These are phyloP conservation scores for Aquilaria sinensis DNA, from an alignment of 345 rosid genomes.

Conservation along the genomic window DNA sequence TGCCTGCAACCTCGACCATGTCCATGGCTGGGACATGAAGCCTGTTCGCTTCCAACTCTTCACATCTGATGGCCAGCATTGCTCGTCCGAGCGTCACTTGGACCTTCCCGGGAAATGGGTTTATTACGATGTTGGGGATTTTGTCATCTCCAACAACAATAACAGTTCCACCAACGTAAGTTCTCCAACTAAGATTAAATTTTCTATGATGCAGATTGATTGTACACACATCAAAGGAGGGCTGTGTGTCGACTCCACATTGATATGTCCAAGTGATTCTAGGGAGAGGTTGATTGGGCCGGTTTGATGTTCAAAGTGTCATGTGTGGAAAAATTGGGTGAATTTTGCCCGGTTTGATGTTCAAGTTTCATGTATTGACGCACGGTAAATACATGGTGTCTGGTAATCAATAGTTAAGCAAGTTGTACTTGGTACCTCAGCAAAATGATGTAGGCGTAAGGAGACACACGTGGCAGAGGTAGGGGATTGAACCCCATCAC, in stretches of 20 bases:
- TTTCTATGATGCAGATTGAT: constrained; percentile 89
- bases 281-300: constrained; percentile 20
- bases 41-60: constrained; percentile 73
- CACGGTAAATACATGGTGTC: too few species aligned
- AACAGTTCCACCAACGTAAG: too few species aligned
- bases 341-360: too few species aligned
- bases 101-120: constrained; percentile 60
- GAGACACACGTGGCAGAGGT: too few species aligned
- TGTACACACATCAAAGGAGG: constrained; percentile 98
- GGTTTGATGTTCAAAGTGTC: too few species aligned
- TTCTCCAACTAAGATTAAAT: constrained; percentile 41
- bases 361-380: too few species aligned
- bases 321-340: too few species aligned
- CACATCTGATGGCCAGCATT: constrained; percentile 60
- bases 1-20: constrained; percentile 55
- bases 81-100: constrained; percentile 49
- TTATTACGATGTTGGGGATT: constrained; percentile 70
- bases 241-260: constrained; percentile 71
- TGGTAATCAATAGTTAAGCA: too few species aligned
- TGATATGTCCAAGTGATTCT: constrained; percentile 51
- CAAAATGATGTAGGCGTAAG: too few species aligned
- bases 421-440: too few species aligned
- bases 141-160: constrained; percentile 36
- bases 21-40: constrained; percentile 86
- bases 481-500: too few species aligned